Base-by-base conservation (phyloP, 2,329 filamentous ascomycete species). In the Colletotrichum sp. region DNA sequence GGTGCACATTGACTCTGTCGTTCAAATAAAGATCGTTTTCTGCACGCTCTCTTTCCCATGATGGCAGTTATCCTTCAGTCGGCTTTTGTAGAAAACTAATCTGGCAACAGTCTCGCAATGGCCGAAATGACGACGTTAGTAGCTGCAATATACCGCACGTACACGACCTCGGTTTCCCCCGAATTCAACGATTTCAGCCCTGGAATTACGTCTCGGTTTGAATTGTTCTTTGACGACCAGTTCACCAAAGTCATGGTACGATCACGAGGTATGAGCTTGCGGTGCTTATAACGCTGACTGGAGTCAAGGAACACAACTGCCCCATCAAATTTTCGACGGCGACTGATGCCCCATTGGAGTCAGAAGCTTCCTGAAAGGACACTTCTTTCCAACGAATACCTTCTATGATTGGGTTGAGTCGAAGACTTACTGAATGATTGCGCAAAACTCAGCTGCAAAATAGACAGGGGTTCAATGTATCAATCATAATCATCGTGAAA, bases 1-100 rank as follows among this genome's bases (percentile, higher is more conserved):
- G 8, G 16, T 0, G 36, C 8, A 52, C 5, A 0, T 52, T 25
- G n/a, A 52, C 0, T 52, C n/a, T 13, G n/a, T 22, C 4, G 3
- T 12, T 22, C 6, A 12, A 22, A 22, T 11, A 13, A 13, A n/a
- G 9, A 7, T 12, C 39, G 9, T 1, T 11, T 13, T 3, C 6
- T 52, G 44, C 19, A 22, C 44, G n/a, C 44, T 52, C 16, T 52
- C 6, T 22, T 52, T 0, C 11, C 0, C 11, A 8, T 52, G n/a
- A 5, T 22, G 44, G 12, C 12, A 3, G n/a, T 22, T 22, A 4
- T 52, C 44, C 44, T 52, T 6, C 8, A 8, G 0, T 19, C n/a
- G n/a, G n/a, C n/a, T 5, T 52, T 22, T 13, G 44, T 52, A 2
- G n/a, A 12, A 22, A 25, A 0, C 57, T 60, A 1, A 60, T 6